phyloP scores from a whole-genome alignment of 1,139 yeast species.

The Suhomyces bolitotheri region DNA sequence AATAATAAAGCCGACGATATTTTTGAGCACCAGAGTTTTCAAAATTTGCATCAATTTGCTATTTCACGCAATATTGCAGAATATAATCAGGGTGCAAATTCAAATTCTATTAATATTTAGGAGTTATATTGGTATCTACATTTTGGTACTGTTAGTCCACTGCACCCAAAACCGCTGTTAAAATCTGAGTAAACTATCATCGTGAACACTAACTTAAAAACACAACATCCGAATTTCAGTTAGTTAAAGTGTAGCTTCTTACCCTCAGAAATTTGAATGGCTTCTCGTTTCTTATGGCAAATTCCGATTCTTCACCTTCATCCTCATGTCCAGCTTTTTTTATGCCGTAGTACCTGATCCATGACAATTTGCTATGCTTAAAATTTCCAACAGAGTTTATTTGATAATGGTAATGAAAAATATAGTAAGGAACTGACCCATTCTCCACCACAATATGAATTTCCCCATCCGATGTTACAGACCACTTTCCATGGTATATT shows the following conservation, averaged over 20 bases:
- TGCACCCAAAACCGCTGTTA: no score
- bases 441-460: slow-evolving; percentile 55
- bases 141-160: no score
- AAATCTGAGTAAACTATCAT: no score
- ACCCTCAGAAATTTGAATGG: slow-evolving; percentile 73
- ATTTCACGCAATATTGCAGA: no score
- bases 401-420: slow-evolving; percentile 61
- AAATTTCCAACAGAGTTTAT: slow-evolving; percentile 50
- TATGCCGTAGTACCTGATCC: slow-evolving; percentile 62
- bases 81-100: no score
- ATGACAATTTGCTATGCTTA: slow-evolving; percentile 64
- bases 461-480: slow-evolving; percentile 46
- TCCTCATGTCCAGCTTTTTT: slow-evolving; percentile 37
- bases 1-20: no score
- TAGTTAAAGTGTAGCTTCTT: slow-evolving; percentile 39
- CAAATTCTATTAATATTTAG: no score
- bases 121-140: no score
- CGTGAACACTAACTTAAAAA: no score
- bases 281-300: slow-evolving; percentile 68
- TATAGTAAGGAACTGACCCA: slow-evolving; percentile 64
- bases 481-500: slow-evolving; percentile 56
- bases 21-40: no score
- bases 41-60: no score
- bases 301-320: slow-evolving; percentile 53
- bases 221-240: no score